Evolutionary conservation across 225 moss, liverwort and hornwort genomes (phyloP).

Genomic region (Ulota crispa): DNA sequence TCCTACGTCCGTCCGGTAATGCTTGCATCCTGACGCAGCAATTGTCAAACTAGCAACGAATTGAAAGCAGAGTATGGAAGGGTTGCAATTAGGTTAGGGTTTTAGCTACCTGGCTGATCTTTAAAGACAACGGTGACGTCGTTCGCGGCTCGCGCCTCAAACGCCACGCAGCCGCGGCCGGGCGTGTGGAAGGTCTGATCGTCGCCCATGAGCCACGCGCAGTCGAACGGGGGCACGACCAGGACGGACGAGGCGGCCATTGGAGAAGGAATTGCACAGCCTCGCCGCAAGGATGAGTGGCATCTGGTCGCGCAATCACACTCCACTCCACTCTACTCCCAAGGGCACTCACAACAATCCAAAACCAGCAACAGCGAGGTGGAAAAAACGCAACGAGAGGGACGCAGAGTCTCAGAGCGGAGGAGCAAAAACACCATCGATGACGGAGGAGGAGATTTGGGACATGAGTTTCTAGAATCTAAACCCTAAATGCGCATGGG

Average conservation of each 20-base stretch:
- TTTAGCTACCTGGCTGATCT: slow-evolving; percentile 61
- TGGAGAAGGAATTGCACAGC: neutral
- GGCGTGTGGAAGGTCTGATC: slow-evolving; percentile 67
- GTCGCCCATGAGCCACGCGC: slow-evolving; percentile 94
- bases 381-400: too few species aligned
- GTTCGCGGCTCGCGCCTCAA: slow-evolving; percentile 87
- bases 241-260: slow-evolving; percentile 58
- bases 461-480: neutral
- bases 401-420: neutral
- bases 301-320: slow-evolving; percentile 9
- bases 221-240: slow-evolving; percentile 98
- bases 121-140: slow-evolving; percentile 97
- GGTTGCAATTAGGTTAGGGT: neutral
- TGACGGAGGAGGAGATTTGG: neutral
- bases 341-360: neutral
- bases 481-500: too few species aligned
- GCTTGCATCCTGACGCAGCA: slow-evolving; percentile 64
- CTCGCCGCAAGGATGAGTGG: neutral
- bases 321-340: neutral
- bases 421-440: neutral
- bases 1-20: slow-evolving; percentile 84
- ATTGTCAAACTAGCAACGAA: neutral
- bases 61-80: too few species aligned
- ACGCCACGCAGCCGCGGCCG: slow-evolving; percentile 86
- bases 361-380: neutral